phyloP scores from a whole-genome alignment of 805 yeast species.

The Crinitomyces ghanaensis region DNA sequence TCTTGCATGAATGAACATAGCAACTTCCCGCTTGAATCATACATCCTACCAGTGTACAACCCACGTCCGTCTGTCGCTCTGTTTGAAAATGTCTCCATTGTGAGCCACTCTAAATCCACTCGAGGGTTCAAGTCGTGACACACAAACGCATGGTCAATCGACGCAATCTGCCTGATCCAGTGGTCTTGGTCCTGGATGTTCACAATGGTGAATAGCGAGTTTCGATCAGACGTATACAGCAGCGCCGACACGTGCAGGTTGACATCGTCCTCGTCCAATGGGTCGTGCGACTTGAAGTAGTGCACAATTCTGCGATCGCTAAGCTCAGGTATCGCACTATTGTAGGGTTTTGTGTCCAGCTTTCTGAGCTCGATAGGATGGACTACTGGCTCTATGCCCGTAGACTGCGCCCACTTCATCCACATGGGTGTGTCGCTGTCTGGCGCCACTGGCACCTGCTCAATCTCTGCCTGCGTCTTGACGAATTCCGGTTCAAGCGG shows the following conservation, averaged over 20 bases:
- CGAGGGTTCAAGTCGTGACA: conserved; percentile 18
- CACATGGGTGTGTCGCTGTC: conserved; percentile 19
- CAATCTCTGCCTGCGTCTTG: conserved; percentile 6
- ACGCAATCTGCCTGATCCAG: conserved; percentile 17
- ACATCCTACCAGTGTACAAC: conserved; percentile 23
- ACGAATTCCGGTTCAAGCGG: conserved; percentile 12
- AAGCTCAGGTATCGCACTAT: conserved; percentile 8
- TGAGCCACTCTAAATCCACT: conserved; percentile 16
- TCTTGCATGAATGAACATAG: conserved; percentile 22
- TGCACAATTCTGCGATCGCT: conserved; percentile 19
- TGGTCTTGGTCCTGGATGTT: conserved; percentile 17
- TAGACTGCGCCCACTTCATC: conserved; percentile 13
- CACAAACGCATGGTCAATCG: conserved; percentile 23
- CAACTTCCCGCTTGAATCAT: conserved; percentile 12
- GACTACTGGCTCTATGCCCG: conserved; percentile 9
- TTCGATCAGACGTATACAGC: conserved; percentile 24
- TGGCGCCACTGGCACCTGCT: conserved; percentile 18
- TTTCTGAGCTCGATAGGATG: conserved; percentile 24
- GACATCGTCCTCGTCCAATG: conserved; percentile 11
- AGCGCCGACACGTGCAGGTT: conserved; percentile 24
- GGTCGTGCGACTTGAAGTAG: conserved; percentile 16
- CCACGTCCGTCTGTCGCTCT: conserved; percentile 21
- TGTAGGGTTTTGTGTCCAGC: conserved; percentile 18
- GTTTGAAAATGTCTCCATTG: conserved; percentile 24
- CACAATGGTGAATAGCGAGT: conserved; percentile 23